Percentiles rank a stretch among this genome's conserved stretches.
Evolutionary conservation across 345 rosid genomes (phyloP).

Genomic region (Rubroshorea leprosula): DNA sequence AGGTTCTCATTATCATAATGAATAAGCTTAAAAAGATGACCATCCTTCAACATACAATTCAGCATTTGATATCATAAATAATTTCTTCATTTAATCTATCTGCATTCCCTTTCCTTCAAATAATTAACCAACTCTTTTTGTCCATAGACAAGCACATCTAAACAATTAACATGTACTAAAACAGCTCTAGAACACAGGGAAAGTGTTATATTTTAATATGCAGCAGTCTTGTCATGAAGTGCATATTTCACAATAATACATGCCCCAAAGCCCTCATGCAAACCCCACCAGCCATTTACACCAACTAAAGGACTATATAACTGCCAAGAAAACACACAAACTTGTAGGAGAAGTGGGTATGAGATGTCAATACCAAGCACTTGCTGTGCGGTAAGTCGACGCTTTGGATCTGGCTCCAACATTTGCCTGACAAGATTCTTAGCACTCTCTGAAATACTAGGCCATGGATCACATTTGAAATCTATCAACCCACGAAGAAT

Average conservation of each 20-base stretch:
- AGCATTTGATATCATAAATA: not conserved
- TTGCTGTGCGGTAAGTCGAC: constrained; percentile 88
- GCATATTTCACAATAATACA: not conserved
- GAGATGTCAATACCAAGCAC: constrained; percentile 67
- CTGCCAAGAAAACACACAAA: not conserved
- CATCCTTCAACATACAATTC: not conserved
- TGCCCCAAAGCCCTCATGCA: not conserved
- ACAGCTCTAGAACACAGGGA: too few species aligned
- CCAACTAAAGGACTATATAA: not conserved
- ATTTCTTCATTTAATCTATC: not conserved
- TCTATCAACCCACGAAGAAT: constrained; percentile 93
- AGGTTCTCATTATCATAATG: not conserved
- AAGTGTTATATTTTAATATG: too few species aligned
- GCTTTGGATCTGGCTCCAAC: constrained; percentile 99
- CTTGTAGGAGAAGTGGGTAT: constrained; percentile 4
- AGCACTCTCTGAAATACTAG: constrained; percentile 88
- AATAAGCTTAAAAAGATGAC: not conserved
- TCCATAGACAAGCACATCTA: too few species aligned
- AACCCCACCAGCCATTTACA: not conserved
- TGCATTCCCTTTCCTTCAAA: not conserved
- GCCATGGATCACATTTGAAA: constrained; percentile 99
- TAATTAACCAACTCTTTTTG: not conserved
- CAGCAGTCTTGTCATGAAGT: not conserved
- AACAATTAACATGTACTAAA: too few species aligned
- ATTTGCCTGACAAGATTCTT: constrained; percentile 83